Conservation (phyloP, 2,329 filamentous ascomycete species). For the Aureobasidium namibiae region DNA sequence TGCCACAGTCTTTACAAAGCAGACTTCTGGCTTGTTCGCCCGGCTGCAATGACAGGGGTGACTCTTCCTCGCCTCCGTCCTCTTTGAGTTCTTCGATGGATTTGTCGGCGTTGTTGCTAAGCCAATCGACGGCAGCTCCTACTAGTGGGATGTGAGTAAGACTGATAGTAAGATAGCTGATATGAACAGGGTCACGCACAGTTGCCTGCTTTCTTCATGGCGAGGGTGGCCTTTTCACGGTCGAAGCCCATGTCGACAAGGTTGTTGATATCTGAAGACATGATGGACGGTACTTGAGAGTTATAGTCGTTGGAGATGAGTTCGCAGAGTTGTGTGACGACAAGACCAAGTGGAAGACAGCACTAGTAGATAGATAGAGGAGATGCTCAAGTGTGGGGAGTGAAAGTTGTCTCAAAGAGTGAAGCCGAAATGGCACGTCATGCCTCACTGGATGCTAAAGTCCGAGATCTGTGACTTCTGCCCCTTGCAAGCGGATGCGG, state of each 20-base stretch:
- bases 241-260: slow-evolving; percentile 72
- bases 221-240: slow-evolving; percentile 69
- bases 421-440: no score
- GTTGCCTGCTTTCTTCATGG: slow-evolving; percentile 73
- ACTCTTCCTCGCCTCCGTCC: slow-evolving; percentile 32
- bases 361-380: background rate
- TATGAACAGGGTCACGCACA: slow-evolving; percentile 45
- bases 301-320: background rate
- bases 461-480: no score
- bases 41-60: slow-evolving; percentile 55
- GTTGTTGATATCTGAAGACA: slow-evolving; percentile 48
- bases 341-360: background rate
- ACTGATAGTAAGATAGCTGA: background rate
- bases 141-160: slow-evolving; percentile 42
- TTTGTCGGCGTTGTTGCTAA: slow-evolving; percentile 85
- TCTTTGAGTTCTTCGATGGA: slow-evolving; percentile 69
- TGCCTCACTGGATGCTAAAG: no score
- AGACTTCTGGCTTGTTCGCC: slow-evolving; percentile 71
- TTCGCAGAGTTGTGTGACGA: background rate
- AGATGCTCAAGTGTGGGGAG: background rate
- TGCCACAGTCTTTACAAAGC: slow-evolving; percentile 90
- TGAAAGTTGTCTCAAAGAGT: background rate
- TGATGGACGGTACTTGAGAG: slow-evolving; percentile 21
- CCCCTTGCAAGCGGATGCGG: no score
- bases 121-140: slow-evolving; percentile 86